These are phyloP conservation scores for Hippophae rhamnoides DNA, from an alignment of 306 rosid genomes.

Conservation along the genomic window DNA sequence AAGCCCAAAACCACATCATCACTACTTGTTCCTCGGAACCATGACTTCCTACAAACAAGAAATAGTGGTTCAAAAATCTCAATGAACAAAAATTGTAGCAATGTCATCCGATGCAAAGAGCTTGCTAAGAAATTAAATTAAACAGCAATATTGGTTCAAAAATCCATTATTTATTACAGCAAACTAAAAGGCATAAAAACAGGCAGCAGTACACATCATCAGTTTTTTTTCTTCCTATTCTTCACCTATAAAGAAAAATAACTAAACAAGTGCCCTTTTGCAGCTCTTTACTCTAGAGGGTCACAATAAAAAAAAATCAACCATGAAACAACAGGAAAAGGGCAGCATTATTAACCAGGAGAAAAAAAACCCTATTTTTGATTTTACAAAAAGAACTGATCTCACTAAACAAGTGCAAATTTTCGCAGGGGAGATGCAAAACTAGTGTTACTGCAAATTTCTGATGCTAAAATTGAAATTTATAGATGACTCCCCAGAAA, in stretches of 20 bases:
- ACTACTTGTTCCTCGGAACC: slow-evolving; percentile 35
- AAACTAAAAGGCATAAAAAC: too few relatives aligned
- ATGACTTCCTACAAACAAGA: slow-evolving; percentile 46
- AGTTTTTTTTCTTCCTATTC: not conserved
- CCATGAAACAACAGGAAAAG: not conserved
- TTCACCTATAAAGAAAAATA: not conserved
- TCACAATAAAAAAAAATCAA: not conserved
- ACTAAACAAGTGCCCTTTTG: not conserved
- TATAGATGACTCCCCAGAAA: not conserved
- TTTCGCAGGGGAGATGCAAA: not conserved
- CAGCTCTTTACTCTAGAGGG: not conserved
- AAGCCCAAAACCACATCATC: slow-evolving; percentile 51
- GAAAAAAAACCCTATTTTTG: not conserved
- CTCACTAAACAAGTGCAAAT: too few relatives aligned
- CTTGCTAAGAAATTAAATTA: not conserved
- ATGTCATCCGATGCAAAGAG: slow-evolving; percentile 2
- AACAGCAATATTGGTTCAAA: not conserved
- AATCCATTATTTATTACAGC: too few relatives aligned
- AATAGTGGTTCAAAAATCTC: not conserved
- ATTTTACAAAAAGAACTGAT: not conserved
- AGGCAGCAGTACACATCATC: not conserved
- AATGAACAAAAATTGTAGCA: not conserved
- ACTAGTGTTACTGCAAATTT: not conserved
- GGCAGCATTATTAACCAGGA: slow-evolving; percentile 13
- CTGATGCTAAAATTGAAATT: not conserved